Percentiles rank a stretch among this genome's conserved stretches.
Conservation (phyloP, 768 basidiomycete species). For the Serendipita vermifera region DNA sequence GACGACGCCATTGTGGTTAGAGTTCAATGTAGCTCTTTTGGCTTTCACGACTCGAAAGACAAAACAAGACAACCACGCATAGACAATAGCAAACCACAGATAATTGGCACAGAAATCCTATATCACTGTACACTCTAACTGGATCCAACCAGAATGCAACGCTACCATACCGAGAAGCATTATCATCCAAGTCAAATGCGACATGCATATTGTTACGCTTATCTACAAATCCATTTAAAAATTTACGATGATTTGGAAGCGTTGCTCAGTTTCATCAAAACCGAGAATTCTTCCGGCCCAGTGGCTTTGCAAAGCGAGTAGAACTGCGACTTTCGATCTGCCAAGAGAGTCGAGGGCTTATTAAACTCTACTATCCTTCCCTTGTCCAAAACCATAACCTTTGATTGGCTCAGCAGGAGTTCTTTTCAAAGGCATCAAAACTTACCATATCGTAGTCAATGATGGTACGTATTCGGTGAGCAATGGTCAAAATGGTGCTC, state of each 20-base stretch:
- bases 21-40: no score
- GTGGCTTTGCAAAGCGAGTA: slow-evolving; percentile 15
- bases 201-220: not conserved
- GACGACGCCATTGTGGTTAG: no score
- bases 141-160: no score
- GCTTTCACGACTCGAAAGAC: no score
- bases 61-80: no score
- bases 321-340: slow-evolving; percentile 12
- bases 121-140: no score
- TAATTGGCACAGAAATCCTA: no score
- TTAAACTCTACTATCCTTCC: slow-evolving; percentile 71
- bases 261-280: not conserved
- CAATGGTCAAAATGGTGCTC: slow-evolving; percentile 73
- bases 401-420: slow-evolving; percentile 12
- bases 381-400: slow-evolving; percentile 70
- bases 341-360: slow-evolving; percentile 17
- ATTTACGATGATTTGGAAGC: not conserved
- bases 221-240: not conserved
- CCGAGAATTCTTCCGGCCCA: slow-evolving; percentile 13
- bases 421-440: not conserved
- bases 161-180: no score
- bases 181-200: no score
- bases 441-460: slow-evolving; percentile 71
- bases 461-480: slow-evolving; percentile 63
- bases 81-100: no score